Evolutionary conservation across 228 moss, liverwort and hornwort species (phyloP).

Genomic region (Sphagnum fallax): DNA sequence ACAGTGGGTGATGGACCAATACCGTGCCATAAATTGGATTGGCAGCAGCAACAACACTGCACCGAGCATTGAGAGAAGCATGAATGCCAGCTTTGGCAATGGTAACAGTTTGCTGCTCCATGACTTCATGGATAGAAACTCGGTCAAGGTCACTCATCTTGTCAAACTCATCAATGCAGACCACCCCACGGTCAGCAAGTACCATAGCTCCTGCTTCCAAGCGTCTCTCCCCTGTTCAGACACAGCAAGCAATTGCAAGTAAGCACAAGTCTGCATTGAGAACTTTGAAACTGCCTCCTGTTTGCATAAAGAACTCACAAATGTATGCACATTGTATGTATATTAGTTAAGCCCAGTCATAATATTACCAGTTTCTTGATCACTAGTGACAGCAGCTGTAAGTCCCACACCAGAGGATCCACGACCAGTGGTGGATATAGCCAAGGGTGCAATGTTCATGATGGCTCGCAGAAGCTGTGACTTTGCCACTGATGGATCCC

Average conservation of each 20-base stretch:
- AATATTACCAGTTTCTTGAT: conserved; percentile 84
- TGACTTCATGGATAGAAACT: conserved; percentile 92
- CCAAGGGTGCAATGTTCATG: conserved; percentile 92
- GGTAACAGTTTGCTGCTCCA: conserved; percentile 97
- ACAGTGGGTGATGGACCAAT: neutral
- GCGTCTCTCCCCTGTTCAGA: conserved; percentile 66
- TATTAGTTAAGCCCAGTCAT: neutral
- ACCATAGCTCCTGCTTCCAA: conserved; percentile 98
- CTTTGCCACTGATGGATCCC: conserved; percentile 95
- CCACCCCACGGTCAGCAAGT: conserved; percentile 86
- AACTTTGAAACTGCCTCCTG: neutral
- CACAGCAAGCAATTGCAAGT: neutral
- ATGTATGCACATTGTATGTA: no score
- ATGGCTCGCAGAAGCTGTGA: conserved; percentile 89
- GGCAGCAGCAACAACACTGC: conserved; percentile 92
- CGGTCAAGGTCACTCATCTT: conserved; percentile 98
- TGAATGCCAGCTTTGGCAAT: conserved; percentile 97
- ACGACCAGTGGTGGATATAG: conserved; percentile 92
- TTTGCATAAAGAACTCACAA: neutral
- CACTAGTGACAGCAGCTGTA: conserved; percentile 88
- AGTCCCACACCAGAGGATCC: conserved; percentile 96
- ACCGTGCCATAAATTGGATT: conserved; percentile 95
- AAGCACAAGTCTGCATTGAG: neutral
- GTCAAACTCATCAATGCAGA: conserved; percentile 96
- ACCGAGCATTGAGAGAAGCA: conserved; percentile 91